phyloP scores from a whole-genome alignment of 306 rosid species.

The Bauhinia variegata region DNA sequence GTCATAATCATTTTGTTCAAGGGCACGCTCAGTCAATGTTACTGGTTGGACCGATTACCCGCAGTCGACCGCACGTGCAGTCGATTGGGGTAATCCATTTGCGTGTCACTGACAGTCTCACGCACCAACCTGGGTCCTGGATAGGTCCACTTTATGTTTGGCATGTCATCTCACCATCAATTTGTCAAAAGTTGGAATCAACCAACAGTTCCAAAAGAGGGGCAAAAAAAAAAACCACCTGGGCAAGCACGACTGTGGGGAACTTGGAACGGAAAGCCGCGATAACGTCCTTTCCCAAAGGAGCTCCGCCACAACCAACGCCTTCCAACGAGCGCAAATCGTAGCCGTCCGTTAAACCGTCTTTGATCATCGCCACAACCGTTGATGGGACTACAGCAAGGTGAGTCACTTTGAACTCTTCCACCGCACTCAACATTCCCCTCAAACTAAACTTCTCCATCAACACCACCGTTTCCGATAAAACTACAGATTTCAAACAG shows the following conservation, averaged over 20 bases:
- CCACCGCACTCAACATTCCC: constrained; percentile 50
- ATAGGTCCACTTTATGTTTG: no score
- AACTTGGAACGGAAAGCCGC: constrained; percentile 48
- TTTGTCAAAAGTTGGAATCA: no score
- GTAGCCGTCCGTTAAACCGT: constrained; percentile 23
- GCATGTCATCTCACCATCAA: no score
- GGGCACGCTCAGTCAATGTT: no score
- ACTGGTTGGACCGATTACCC: no score
- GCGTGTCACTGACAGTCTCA: no score
- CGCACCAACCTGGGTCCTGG: no score
- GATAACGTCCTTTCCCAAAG: constrained; percentile 41
- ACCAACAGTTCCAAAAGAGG: no score
- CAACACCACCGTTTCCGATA: constrained; percentile 50
- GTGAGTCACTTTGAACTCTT: constrained; percentile 46
- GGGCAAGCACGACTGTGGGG: constrained; percentile 7
- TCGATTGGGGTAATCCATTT: no score
- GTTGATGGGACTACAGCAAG: constrained; percentile 44
- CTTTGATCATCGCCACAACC: constrained; percentile 47
- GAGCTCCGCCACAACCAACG: constrained; percentile 49
- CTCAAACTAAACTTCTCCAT: constrained; percentile 47
- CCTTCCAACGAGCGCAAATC: constrained; percentile 45
- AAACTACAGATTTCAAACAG: constrained; percentile 35
- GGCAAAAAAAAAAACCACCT: no score
- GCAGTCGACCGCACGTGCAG: no score
- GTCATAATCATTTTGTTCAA: no score